These are phyloP conservation scores for Cyclotella sp. DNA, from an alignment of 108 stramenopile genomes.

Conservation along the genomic window DNA sequence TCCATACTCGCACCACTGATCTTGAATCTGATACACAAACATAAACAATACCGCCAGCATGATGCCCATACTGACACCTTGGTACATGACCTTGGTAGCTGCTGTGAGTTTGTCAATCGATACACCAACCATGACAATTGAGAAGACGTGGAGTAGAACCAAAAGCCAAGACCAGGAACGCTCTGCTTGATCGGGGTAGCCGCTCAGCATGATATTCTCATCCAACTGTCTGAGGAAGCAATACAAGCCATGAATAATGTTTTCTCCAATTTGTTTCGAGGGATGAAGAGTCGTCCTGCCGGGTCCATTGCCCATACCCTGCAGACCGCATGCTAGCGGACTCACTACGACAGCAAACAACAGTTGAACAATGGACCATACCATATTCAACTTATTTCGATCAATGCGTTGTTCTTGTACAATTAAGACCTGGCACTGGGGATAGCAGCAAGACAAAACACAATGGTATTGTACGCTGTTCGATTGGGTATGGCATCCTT, in stretches of 20 bases:
- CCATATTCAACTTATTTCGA: constrained; percentile 69
- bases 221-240: constrained; percentile 78
- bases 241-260: constrained; percentile 67
- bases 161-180: constrained; percentile 60
- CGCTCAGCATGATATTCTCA: constrained; percentile 49
- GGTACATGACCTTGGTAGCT: constrained; percentile 78
- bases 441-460: constrained; percentile 67
- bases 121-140: constrained; percentile 74
- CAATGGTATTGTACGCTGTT: too few species aligned
- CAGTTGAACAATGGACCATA: constrained; percentile 75
- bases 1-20: constrained; percentile 76
- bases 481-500: constrained; percentile 65
- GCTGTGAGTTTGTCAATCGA: constrained; percentile 71
- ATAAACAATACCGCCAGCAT: constrained; percentile 70
- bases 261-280: constrained; percentile 66
- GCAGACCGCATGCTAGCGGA: constrained; percentile 75
- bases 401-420: constrained; percentile 87
- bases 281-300: constrained; percentile 76
- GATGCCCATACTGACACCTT: constrained; percentile 83
- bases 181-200: constrained; percentile 64
- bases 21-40: constrained; percentile 74
- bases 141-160: constrained; percentile 68
- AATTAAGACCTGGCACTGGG: constrained; percentile 83
- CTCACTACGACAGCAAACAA: constrained; percentile 77
- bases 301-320: constrained; percentile 66